Evolutionary conservation across 192 early-diverging fungal genomes (phyloP).

Genomic region (Coemansia sp.): DNA sequence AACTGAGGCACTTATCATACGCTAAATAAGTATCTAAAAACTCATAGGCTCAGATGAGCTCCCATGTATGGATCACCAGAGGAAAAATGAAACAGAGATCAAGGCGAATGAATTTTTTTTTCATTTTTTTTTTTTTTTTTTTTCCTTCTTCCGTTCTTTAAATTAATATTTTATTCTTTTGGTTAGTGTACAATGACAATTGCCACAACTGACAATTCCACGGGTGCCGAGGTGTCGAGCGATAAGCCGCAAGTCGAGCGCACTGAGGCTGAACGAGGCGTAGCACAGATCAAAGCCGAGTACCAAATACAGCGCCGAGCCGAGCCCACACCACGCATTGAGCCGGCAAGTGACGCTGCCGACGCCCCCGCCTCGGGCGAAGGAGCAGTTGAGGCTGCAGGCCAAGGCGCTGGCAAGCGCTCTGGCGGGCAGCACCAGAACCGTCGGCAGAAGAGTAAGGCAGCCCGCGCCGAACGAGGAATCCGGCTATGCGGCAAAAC

Average conservation of each 20-base stretch:
- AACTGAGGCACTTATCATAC: no score
- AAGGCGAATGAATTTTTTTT: background rate
- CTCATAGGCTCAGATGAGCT: no score
- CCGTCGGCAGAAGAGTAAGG: slow-evolving; percentile 13
- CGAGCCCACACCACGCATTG: background rate
- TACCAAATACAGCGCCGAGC: slow-evolving; percentile 12
- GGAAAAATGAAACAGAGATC: background rate
- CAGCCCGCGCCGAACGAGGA: background rate
- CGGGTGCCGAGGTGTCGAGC: background rate
- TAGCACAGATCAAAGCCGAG: slow-evolving; percentile 29
- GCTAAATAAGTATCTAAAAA: no score
- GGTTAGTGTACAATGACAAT: background rate
- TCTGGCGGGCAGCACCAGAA: slow-evolving; percentile 25
- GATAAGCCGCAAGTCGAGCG: background rate
- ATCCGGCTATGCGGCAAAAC: slow-evolving; percentile 60
- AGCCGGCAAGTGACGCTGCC: background rate
- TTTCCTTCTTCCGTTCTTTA: background rate
- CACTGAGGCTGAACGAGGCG: background rate
- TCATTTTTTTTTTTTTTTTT: background rate
- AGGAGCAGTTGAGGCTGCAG: background rate
- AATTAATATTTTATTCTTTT: background rate
- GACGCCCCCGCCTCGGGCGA: background rate
- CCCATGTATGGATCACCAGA: background rate
- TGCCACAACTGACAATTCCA: background rate
- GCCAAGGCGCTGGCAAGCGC: background rate